phyloP scores from a whole-genome alignment of 208 protist species.

The Acanthamoeba lugdunensis region DNA sequence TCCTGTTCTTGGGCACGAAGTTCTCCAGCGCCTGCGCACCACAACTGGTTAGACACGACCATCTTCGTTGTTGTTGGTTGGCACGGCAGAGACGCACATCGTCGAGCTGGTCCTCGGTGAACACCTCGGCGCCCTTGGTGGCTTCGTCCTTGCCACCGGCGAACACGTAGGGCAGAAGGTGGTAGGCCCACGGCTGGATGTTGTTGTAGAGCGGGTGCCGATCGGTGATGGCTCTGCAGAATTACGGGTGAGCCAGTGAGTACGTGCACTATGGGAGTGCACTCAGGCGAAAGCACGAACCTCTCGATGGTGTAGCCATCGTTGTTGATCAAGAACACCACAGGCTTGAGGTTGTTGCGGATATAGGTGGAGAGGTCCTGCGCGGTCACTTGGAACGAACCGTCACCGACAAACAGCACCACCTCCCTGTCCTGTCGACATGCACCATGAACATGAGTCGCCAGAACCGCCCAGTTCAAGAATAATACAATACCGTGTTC shows the following conservation, averaged over 20 bases:
- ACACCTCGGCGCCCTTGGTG: not conserved
- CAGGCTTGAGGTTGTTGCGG: slow-evolving; percentile 67
- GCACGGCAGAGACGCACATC: not conserved
- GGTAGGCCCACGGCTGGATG: slow-evolving; percentile 70
- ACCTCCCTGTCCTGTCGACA: not conserved
- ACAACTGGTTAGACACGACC: not conserved
- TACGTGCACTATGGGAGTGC: not conserved
- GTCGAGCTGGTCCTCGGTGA: slow-evolving; percentile 33
- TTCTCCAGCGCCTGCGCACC: not conserved
- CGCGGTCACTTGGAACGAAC: slow-evolving; percentile 45
- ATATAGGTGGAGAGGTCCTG: slow-evolving; percentile 75
- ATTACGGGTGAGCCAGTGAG: not conserved
- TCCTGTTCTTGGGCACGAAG: slow-evolving; percentile 32
- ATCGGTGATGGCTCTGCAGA: slow-evolving; percentile 13
- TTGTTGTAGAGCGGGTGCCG: slow-evolving; percentile 54
- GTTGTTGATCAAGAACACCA: slow-evolving; percentile 65
- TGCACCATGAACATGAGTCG: too few relatives aligned
- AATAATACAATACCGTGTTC: not conserved
- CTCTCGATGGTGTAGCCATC: slow-evolving; percentile 77
- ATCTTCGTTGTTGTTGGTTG: not conserved
- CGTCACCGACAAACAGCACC: slow-evolving; percentile 68
- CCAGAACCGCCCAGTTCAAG: too few relatives aligned
- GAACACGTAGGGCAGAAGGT: slow-evolving; percentile 61
- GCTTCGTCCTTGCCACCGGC: slow-evolving; percentile 42
- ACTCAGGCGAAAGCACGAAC: not conserved